phyloP scores from a whole-genome alignment of 2,329 filamentous ascomycete species.

The Trichophyton rubrum region DNA sequence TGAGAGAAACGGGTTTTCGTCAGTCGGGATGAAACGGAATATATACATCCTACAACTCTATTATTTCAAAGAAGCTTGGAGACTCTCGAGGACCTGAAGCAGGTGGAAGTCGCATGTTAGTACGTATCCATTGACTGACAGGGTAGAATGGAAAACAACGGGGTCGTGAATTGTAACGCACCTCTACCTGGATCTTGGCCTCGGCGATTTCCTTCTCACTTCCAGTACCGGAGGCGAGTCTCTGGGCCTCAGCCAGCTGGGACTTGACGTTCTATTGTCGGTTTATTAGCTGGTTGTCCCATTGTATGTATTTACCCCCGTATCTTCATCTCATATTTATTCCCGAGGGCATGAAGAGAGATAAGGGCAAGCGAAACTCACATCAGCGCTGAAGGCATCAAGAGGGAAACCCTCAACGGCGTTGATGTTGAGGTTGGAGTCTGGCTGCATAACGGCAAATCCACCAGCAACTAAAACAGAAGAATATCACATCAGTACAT shows the following conservation, averaged over 20 bases:
- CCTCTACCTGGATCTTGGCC: constrained; percentile 98
- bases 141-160: no score
- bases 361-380: constrained; percentile 22
- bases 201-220: constrained; percentile 97
- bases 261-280: constrained; percentile 55
- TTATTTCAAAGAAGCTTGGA: constrained; percentile 40
- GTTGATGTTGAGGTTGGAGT: constrained; percentile 94
- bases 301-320: background rate
- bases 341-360: background rate
- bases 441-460: constrained; percentile 92
- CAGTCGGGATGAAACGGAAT: constrained; percentile 17
- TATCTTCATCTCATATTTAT: background rate
- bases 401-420: constrained; percentile 88
- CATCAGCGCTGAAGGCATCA: constrained; percentile 89
- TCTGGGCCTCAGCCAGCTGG: constrained; percentile 90
- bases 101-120: constrained; percentile 9
- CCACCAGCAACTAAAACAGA: constrained; percentile 68
- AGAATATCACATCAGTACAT: background rate
- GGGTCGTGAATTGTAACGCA: constrained; percentile 32
- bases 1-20: constrained; percentile 9
- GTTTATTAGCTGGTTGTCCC: background rate
- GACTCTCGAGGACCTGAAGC: constrained; percentile 36
- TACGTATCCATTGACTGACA: background rate
- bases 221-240: constrained; percentile 77
- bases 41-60: constrained; percentile 29